Evolutionary conservation across 768 basidiomycete genomes (phyloP), one percentile per base, ranked within the genome.

Genomic region (Auriscalpium orientale): DNA sequence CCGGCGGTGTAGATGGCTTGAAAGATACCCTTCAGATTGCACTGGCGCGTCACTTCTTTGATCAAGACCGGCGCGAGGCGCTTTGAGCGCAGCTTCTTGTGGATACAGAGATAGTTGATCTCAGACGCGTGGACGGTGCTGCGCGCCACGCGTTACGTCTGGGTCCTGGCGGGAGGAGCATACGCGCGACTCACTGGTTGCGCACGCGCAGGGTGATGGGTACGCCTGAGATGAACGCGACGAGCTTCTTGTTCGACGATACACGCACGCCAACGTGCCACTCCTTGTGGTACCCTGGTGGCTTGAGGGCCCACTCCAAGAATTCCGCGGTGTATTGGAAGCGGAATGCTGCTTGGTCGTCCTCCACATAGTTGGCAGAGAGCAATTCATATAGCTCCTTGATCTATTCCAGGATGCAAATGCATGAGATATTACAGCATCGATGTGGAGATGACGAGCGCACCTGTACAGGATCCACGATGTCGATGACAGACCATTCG

Each of bases 1-100:
- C 97, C 97, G 16, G 84, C 95, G 0, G 97, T 99, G 69, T 98
- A 98, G 51, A 99, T 89, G 8, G 97, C 97, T 70, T 99, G 97
- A 76, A 97, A 98, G 52, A 97, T 78, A 35, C 91, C 91, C 59
- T 83, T 80, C 38, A 98, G 78, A 68, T 98, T 83, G 52, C 90
- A 89, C 66, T 91, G 91, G 20, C 97, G 80, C 0, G 97, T 98
- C 22, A 98, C 88, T 67, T 99, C 97, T 68, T 97, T 97, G 73
- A 99, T 98, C 50, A 99, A 79, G 12, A 98, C 91, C 0, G 97
- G 97, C 0, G 97, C 87, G 21, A 98, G 76, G 43, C 97, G 88
- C 69, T 98, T 98, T 0, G 92, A 90, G 16, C 97, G 87, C 37
- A 98, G 74, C 71, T 97, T 98, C 76, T 99, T 99, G 79, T 97